Conservation (phyloP, 2,329 filamentous ascomycete species). For the Coniochaeta sp. region DNA sequence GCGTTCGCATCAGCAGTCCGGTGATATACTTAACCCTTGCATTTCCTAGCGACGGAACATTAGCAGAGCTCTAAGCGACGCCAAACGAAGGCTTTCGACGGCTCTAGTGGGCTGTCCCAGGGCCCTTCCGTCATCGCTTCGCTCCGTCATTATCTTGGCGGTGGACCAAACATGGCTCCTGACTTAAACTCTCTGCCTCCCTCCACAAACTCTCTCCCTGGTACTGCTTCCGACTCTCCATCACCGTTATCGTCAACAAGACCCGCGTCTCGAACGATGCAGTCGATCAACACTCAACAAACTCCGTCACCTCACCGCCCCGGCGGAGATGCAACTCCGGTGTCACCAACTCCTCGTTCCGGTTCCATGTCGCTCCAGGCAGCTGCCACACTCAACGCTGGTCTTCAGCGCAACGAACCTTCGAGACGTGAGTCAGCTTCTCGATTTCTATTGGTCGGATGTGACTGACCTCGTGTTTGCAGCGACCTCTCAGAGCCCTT, state of each 20-base stretch:
- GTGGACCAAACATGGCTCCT: slow-evolving; percentile 33
- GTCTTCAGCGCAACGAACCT: slow-evolving; percentile 56
- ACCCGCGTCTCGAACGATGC: slow-evolving; percentile 23
- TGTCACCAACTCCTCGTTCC: slow-evolving; percentile 52
- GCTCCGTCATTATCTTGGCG: not conserved
- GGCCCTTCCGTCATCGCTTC: slow-evolving; percentile 4
- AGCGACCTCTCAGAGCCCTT: slow-evolving; percentile 47
- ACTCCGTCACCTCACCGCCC: slow-evolving; percentile 13
- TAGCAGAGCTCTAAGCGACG: not conserved
- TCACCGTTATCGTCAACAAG: slow-evolving; percentile 5
- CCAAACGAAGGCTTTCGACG: not conserved
- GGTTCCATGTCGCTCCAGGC: slow-evolving; percentile 67
- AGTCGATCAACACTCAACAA: slow-evolving; percentile 17
- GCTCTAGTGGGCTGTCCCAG: not conserved
- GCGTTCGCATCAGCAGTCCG: not conserved
- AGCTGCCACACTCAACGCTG: slow-evolving; percentile 69
- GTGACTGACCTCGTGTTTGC: slow-evolving; percentile 3
- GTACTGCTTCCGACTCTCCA: slow-evolving; percentile 18
- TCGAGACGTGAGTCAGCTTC: slow-evolving; percentile 40
- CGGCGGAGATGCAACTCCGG: slow-evolving; percentile 37
- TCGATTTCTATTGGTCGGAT: not conserved
- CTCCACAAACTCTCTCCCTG: slow-evolving; percentile 22
- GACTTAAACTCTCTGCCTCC: slow-evolving; percentile 53
- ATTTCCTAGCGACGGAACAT: not conserved
- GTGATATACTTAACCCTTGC: not conserved